Base-by-base conservation (phyloP, 805 yeast species). In the Myxozyma mucilagina region DNA sequence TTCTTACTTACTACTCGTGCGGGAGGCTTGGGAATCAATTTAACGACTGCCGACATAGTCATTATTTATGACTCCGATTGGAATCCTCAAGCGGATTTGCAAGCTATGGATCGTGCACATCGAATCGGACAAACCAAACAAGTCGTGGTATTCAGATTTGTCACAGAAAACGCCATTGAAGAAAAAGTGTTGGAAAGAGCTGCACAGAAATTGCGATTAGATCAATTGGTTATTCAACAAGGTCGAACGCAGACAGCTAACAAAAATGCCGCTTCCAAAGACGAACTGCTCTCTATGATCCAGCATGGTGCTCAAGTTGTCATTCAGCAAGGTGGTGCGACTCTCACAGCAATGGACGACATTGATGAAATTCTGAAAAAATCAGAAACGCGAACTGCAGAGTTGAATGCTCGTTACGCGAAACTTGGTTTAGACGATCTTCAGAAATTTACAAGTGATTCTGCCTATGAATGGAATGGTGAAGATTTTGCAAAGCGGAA, bases 91-190 rank as follows among this genome's bases (percentile, higher is more conserved):
- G 97, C 97, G 0, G 98, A 92, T 79, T 79, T 92, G 69, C 98
- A 92, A 76, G 97, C 97, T 0, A 92, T 92, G 98, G 98, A 93
- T 74, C 83, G 98, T 72, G 98, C 97, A 0, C 98, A 92, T 72
- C 85, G 98, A 79, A 92, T 92, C 72, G 98, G 98, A 18, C 98
- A 92, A 74, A 93, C 89, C 73, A 93, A 93, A 71, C 99, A 93
- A 76, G 99, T 93, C 8, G 82, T 86, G 68, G 98, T 93, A 18
- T 93, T 82, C 73, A 79, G 99, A 67, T 90, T 93, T 76, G 96
- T 93, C 32, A 93, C 97, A 2, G 98, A 93, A 71, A 85, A 90
- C 75, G 97, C 98, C 1, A 90, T 93, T 69, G 99, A 93, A 71
- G 99, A 93, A 73, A 93, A 93, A 69, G 97, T 93, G 13, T 80